Percentiles rank a stretch among this genome's conserved stretches.
phyloP scores from a whole-genome alignment of 768 basidiomycete genomes.

The Amyloporia xantha region DNA sequence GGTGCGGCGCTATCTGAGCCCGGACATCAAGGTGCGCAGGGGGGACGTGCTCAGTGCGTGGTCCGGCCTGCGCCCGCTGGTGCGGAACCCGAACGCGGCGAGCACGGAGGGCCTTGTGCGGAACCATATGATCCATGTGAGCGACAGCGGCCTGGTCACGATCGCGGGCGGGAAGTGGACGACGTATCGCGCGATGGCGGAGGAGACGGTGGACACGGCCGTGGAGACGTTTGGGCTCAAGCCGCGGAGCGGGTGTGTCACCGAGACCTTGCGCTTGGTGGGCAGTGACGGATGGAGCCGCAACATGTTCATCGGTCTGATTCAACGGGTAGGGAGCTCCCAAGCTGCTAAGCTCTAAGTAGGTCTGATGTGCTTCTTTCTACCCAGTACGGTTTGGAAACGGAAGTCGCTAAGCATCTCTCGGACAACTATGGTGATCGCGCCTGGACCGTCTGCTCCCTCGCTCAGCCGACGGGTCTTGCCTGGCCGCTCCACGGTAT shows the following conservation, averaged over 20 bases:
- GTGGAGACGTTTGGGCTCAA: slow-evolving; percentile 70
- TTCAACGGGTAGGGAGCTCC: slow-evolving; percentile 66
- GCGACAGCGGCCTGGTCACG: slow-evolving; percentile 76
- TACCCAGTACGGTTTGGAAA: slow-evolving; percentile 78
- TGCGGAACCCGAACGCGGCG: slow-evolving; percentile 68
- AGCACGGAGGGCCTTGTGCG: slow-evolving; percentile 85
- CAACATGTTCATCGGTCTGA: slow-evolving; percentile 95
- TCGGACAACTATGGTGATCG: slow-evolving; percentile 95
- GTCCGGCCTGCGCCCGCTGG: slow-evolving; percentile 87
- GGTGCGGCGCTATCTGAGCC: slow-evolving; percentile 79
- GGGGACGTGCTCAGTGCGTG: slow-evolving; percentile 96
- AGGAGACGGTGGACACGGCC: slow-evolving; percentile 88
- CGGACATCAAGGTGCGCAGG: slow-evolving; percentile 89
- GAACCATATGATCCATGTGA: slow-evolving; percentile 88
- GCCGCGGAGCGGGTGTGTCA: slow-evolving; percentile 60
- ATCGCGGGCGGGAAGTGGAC: slow-evolving; percentile 99
- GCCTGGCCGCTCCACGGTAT: slow-evolving; percentile 86
- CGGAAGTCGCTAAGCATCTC: slow-evolving; percentile 89
- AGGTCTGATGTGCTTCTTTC: background rate
- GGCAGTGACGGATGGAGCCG: slow-evolving; percentile 92
- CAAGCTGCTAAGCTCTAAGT: background rate
- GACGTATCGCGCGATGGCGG: slow-evolving; percentile 92
- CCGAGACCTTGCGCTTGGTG: slow-evolving; percentile 74
- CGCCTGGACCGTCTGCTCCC: slow-evolving; percentile 87
- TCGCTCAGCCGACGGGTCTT: slow-evolving; percentile 70